Evolutionary conservation across 306 rosid genomes (phyloP).

Genomic region (Dalbergia oliveri): DNA sequence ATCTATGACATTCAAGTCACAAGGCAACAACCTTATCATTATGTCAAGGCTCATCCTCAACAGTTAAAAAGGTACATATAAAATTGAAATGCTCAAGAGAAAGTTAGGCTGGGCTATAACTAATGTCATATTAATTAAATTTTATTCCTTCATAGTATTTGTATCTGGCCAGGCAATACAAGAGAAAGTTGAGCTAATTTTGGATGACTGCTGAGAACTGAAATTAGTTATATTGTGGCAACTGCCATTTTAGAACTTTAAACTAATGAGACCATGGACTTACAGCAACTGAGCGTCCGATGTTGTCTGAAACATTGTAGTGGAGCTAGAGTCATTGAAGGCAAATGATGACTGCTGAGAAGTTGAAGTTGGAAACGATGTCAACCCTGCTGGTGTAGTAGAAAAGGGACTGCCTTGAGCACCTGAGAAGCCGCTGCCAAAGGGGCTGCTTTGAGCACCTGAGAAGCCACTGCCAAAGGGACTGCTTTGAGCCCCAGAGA

Average conservation of each 20-base stretch:
- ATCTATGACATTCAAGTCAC: too few species aligned
- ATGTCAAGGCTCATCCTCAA: too few species aligned
- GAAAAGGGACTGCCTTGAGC: slow-evolving; percentile 51
- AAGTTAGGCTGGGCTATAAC: slow-evolving; percentile 1
- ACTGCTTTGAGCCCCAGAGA: slow-evolving; percentile 51
- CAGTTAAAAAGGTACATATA: not conserved
- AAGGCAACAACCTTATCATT: too few species aligned
- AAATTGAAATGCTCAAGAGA: not conserved
- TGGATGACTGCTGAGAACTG: slow-evolving; percentile 23
- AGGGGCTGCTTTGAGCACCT: slow-evolving; percentile 52
- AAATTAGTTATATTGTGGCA: slow-evolving; percentile 37
- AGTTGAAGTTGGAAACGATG: slow-evolving; percentile 50
- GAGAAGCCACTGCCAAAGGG: not conserved
- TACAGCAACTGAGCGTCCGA: slow-evolving; percentile 59
- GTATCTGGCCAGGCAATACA: not conserved
- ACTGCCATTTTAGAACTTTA: slow-evolving; percentile 27
- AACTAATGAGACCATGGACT: slow-evolving; percentile 48
- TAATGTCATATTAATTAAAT: slow-evolving; percentile 22
- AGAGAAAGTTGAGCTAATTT: slow-evolving; percentile 24
- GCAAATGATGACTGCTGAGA: slow-evolving; percentile 42
- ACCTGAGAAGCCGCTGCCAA: slow-evolving; percentile 28
- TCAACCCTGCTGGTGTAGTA: slow-evolving; percentile 40
- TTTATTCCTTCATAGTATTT: not conserved
- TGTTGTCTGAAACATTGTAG: slow-evolving; percentile 47
- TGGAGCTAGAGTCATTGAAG: slow-evolving; percentile 44